phyloP scores from a whole-genome alignment of 2,329 filamentous ascomycete species.

The Elsinoe ampelina region DNA sequence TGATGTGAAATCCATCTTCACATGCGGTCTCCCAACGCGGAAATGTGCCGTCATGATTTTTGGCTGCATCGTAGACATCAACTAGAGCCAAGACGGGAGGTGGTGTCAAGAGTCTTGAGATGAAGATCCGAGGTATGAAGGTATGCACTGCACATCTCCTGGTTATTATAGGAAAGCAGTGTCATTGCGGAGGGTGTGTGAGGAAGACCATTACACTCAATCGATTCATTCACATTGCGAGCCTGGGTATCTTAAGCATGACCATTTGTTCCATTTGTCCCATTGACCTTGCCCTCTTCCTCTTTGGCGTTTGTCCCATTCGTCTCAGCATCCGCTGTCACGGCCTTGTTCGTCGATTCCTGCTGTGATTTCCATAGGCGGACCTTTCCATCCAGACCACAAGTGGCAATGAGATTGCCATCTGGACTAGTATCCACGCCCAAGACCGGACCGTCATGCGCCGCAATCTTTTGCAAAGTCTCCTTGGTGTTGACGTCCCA shows the following conservation, averaged over 20 bases:
- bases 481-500: constrained; percentile 89
- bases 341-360: background rate
- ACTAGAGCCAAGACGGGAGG: too few relatives aligned
- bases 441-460: constrained; percentile 50
- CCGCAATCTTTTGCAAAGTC: constrained; percentile 58
- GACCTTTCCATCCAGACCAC: constrained; percentile 53
- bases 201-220: too few relatives aligned
- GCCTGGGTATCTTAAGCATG: constrained; percentile 9
- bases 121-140: background rate
- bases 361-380: constrained; percentile 46
- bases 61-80: too few relatives aligned
- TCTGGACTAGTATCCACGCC: constrained; percentile 50
- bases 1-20: constrained; percentile 2
- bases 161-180: too few relatives aligned
- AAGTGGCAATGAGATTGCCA: constrained; percentile 49
- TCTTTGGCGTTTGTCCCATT: background rate
- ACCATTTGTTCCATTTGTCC: constrained; percentile 5
- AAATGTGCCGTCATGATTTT: background rate
- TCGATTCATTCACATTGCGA: background rate
- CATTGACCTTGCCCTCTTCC: background rate
- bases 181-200: too few relatives aligned
- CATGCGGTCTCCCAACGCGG: constrained; percentile 7
- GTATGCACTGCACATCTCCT: too few relatives aligned
- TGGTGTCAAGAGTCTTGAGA: background rate
- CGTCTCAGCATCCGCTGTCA: background rate